Base-by-base conservation (phyloP, 2,329 filamentous ascomycete species). In the Cladorrhinum sp. region DNA sequence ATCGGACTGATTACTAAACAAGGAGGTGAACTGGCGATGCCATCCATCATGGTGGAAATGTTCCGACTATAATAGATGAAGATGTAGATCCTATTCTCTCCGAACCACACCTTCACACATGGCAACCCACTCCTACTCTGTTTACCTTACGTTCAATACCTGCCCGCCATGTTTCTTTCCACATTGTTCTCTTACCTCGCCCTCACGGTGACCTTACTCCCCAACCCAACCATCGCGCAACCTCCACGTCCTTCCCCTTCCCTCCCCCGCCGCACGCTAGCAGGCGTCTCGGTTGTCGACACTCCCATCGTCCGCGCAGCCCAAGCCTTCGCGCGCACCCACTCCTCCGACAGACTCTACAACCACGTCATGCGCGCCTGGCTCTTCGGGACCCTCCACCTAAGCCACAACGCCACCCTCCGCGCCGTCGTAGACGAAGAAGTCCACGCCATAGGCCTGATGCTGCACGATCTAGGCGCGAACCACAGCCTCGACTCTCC, bases 401-500 rank as follows among this genome's bases (percentile, higher is more conserved):
- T 68, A 23, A 14, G 51, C 16, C 61, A 66, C 55, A 67, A 66
- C 59, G 56, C 57, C 14, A 66, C 66, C 10, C 67, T 71, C 21
- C 61, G 65, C 1, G 59, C 33, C 9, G 33, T 60, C n/a, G 64
- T 75, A 26, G 77, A 79, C 57, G 58, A 64, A 1, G 76, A 78
- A 60, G 72, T 74, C 16, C 73, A 77, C 48, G 74, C 73, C 7
- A 64, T 80, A 2, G 71, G 72, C 1, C 68, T 73, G 1, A 69
- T 80, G 16, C 68, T 80, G 24, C 79, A 81, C 61, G 76, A 79
- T 49, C 66, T 79, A 0, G 77, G 77, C 16, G 42, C 42, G 3
- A 74, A 74, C 56, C 68, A 65, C 9, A 73, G 68, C 2, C 69
- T 70, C 14, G 65, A 69, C 30, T 71, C 71, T 3, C 33, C 69